Evolutionary conservation across 2,329 filamentous ascomycete species (phyloP).

Genomic region (Lithohypha guttulata): DNA sequence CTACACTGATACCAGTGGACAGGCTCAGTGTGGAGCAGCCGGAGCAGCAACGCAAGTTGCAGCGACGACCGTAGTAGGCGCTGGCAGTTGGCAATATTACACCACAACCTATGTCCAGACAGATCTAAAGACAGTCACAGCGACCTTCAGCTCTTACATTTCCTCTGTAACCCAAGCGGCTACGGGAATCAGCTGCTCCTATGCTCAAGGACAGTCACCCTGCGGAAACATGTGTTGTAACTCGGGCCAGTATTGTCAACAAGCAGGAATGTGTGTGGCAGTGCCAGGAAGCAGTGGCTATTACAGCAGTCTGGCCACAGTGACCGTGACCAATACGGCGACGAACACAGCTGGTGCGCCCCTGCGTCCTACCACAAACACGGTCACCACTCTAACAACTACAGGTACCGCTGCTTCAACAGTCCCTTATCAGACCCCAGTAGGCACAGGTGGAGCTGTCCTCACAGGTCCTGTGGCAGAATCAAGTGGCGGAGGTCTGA

Average conservation of each 20-base stretch:
- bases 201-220: conserved; percentile 32
- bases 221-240: conserved; percentile 38
- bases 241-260: conserved; percentile 34
- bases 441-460: conserved; percentile 32
- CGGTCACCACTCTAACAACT: conserved; percentile 33
- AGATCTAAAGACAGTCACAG: conserved; percentile 42
- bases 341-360: conserved; percentile 28
- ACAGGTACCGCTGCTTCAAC: conserved; percentile 34
- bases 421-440: conserved; percentile 35
- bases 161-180: conserved; percentile 13
- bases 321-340: conserved; percentile 25
- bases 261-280: conserved; percentile 26
- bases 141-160: conserved; percentile 39
- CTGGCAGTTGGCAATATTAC: conserved; percentile 41
- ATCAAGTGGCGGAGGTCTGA: conserved; percentile 29
- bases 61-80: conserved; percentile 21
- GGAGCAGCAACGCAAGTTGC: conserved; percentile 6
- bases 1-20: conserved; percentile 38
- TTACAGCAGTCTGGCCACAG: conserved; percentile 30
- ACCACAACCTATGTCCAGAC: conserved; percentile 50
- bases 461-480: conserved; percentile 27
- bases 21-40: conserved; percentile 37
- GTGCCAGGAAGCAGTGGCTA: conserved; percentile 24
- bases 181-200: conserved; percentile 34
- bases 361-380: conserved; percentile 35